These are phyloP conservation scores for Brasenia schreberi DNA, from an alignment of 164 flowering plant genomes.

Conservation along the genomic window DNA sequence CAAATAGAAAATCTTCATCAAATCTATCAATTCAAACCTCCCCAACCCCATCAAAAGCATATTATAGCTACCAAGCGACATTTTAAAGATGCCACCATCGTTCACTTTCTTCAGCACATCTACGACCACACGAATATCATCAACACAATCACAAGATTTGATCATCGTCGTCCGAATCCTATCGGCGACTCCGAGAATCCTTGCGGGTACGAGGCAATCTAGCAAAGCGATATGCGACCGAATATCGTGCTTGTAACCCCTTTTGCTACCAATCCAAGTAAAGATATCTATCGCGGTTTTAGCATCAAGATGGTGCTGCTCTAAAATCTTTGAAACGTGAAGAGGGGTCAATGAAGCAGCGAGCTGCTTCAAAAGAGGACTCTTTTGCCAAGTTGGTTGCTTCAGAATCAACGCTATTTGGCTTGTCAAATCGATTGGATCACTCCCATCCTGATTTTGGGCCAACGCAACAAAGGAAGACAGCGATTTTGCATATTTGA, in stretches of 20 bases:
- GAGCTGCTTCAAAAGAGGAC: too few relatives aligned
- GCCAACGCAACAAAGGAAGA: background rate
- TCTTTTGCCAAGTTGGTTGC: too few relatives aligned
- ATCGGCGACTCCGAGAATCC: slow-evolving; percentile 25
- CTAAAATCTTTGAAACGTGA: slow-evolving; percentile 34
- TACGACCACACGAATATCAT: slow-evolving; percentile 31
- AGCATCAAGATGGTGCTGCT: slow-evolving; percentile 30
- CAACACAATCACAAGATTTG: slow-evolving; percentile 25
- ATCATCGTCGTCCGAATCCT: slow-evolving; percentile 41
- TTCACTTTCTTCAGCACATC: slow-evolving; percentile 22
- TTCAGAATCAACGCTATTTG: slow-evolving; percentile 31
- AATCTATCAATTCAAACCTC: slow-evolving; percentile 43
- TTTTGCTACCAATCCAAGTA: slow-evolving; percentile 30
- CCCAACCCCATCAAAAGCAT: slow-evolving; percentile 39
- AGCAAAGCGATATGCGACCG: slow-evolving; percentile 30
- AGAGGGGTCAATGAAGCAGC: too few relatives aligned
- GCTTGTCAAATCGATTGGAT: slow-evolving; percentile 10
- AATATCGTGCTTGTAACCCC: slow-evolving; percentile 38
- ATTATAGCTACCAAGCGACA: slow-evolving; percentile 43
- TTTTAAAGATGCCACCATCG: slow-evolving; percentile 20
- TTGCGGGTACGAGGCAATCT: slow-evolving; percentile 26
- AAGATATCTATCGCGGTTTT: slow-evolving; percentile 48
- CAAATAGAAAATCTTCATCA: too few relatives aligned
- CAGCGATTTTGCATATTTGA: background rate
- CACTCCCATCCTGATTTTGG: background rate